Evolutionary conservation across 345 rosid genomes (phyloP).

Genomic region (Brassica juncea): DNA sequence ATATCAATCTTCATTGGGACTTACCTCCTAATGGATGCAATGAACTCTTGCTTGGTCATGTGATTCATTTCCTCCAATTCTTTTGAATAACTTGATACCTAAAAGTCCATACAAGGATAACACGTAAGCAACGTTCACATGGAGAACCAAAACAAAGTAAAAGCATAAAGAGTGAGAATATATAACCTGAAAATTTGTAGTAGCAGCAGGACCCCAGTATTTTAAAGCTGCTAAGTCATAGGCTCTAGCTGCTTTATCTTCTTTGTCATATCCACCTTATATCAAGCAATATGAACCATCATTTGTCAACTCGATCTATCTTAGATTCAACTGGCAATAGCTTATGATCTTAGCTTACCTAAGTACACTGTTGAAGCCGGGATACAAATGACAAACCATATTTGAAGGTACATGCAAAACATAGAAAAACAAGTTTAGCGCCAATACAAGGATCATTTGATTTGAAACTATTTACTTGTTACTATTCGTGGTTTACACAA

Average conservation of each 20-base stretch:
- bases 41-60: constrained; percentile 86
- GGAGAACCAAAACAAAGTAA: background rate
- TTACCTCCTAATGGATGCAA: constrained; percentile 90
- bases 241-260: constrained; percentile 95
- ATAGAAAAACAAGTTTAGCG: background rate
- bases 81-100: constrained; percentile 62
- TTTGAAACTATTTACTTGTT: background rate
- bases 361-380: constrained; percentile 64
- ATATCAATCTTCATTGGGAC: background rate
- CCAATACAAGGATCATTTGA: constrained; percentile 1
- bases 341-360: constrained; percentile 50
- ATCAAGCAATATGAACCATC: background rate
- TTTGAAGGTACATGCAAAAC: constrained; percentile 23
- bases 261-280: constrained; percentile 95
- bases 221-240: constrained; percentile 93
- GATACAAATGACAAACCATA: background rate
- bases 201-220: constrained; percentile 90
- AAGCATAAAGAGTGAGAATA: background rate
- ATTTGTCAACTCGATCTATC: background rate
- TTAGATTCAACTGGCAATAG: background rate
- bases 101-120: background rate
- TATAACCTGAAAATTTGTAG: constrained; percentile 76
- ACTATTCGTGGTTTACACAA: background rate
- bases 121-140: background rate
- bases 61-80: constrained; percentile 87